Percentiles rank a stretch among this genome's conserved stretches.
phyloP scores from a whole-genome alignment of 208 protist species.

The Novymonas esmeraldas region DNA sequence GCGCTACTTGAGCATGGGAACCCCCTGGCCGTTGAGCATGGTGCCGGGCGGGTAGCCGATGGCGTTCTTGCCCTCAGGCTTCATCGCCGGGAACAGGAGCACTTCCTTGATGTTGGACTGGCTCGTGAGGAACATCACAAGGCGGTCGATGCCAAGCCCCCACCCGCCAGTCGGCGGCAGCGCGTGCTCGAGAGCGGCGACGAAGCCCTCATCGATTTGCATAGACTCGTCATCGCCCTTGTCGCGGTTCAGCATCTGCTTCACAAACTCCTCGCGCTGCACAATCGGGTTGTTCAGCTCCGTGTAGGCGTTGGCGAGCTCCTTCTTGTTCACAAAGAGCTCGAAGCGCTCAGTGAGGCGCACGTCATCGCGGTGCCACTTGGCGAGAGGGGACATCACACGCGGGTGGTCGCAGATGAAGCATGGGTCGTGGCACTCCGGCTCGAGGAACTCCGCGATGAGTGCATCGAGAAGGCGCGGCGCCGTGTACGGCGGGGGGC shows the following conservation, averaged over 20 bases:
- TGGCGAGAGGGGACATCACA: conserved; percentile 99
- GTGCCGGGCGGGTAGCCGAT: conserved; percentile 67
- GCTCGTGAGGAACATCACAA: conserved; percentile 99
- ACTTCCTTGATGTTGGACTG: conserved; percentile 99
- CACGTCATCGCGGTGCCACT: conserved; percentile 96
- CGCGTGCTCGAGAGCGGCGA: conserved; percentile 98
- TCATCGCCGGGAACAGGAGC: conserved; percentile 94
- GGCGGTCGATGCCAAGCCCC: conserved; percentile 99
- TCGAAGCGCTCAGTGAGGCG: conserved; percentile 99
- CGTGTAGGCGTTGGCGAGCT: conserved; percentile 99
- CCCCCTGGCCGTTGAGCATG: conserved; percentile 75
- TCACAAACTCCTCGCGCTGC: conserved; percentile 98
- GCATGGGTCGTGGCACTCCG: conserved; percentile 97
- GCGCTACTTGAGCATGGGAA: conserved; percentile 59
- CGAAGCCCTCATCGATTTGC: conserved; percentile 98
- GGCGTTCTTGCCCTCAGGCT: conserved; percentile 64
- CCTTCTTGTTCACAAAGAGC: conserved; percentile 98
- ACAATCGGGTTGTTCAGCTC: conserved; percentile 99
- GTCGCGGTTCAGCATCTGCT: conserved; percentile 94
- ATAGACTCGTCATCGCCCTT: conserved; percentile 99
- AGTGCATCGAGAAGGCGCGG: conserved; percentile 98
- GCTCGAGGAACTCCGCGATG: conserved; percentile 96
- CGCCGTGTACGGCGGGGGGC: conserved; percentile 94
- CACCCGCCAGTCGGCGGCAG: conserved; percentile 99
- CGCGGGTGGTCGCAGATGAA: conserved; percentile 99